Base-by-base conservation (phyloP, 495 filamentous ascomycete species). In the Penicillium samsonianum region DNA sequence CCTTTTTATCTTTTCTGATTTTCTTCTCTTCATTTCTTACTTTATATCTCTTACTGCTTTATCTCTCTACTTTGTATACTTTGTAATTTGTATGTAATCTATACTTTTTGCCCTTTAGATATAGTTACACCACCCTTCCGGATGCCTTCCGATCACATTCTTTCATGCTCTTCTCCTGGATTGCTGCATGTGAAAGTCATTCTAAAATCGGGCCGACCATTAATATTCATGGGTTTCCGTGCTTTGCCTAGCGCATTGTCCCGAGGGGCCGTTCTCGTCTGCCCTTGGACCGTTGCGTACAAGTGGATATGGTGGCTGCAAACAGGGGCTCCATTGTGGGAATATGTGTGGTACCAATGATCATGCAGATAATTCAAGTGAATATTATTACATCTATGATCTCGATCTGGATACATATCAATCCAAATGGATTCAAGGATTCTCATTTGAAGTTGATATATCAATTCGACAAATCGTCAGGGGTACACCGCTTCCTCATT, bases 171-270 rank as follows among this genome's bases (percentile, higher is more conserved):
- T 22, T 47, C 28, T 46, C 28, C 47, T 50, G 47, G 47, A 55
- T 23, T 46, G 35, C 38, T 55, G 38, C 50, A 53, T 53, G 50
- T 53, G 50, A 53, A 28, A 42, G 12, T 19, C 16, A 37, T 50
- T 50, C 30, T 50, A 50, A 19, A 50, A 50, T 63, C 60, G 60
- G 60, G 43, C 60, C 60, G 63, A 57, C 59, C 33, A 50, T 41
- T 46, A 42, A 47, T 52, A 50, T 51, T 58, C 41, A 8, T 37
- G 30, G 6, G n/a, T 48, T 48, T 48, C 28, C 28, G 28, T 28
- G 4, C 26, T 48, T 17, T 48, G n/a, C 28, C 47, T 50, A 50
- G 47, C 47, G 47, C 35, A n/a, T 47, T 33, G 28, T 20, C 46
- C 46, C 57, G 61, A 60, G 52, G 52, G 46, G 40, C 55, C 28